Evolutionary conservation across 2,329 filamentous ascomycete genomes (phyloP).

Genomic region (Colletotrichum camelliae): DNA sequence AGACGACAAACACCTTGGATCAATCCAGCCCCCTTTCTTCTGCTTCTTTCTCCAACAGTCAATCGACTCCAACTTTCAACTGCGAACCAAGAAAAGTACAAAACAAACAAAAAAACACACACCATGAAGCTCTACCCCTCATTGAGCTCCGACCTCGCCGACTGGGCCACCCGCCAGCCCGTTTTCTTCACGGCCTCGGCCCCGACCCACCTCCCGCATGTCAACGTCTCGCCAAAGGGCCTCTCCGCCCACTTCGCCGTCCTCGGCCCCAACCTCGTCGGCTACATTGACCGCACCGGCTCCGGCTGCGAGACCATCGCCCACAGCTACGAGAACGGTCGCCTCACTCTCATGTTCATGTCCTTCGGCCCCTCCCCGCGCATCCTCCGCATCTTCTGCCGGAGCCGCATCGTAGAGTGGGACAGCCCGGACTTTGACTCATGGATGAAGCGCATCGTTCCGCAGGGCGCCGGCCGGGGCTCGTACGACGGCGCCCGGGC

Average conservation of each 20-base stretch:
- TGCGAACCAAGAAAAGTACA: background rate
- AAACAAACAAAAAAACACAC: background rate
- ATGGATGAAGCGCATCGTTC: slow-evolving; percentile 49
- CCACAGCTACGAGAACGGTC: slow-evolving; percentile 78
- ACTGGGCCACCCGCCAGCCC: slow-evolving; percentile 71
- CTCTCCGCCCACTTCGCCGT: slow-evolving; percentile 67
- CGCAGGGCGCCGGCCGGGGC: slow-evolving; percentile 29
- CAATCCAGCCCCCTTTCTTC: background rate
- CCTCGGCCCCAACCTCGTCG: slow-evolving; percentile 61
- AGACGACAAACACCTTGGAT: background rate
- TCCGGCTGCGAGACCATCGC: slow-evolving; percentile 79
- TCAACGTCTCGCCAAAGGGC: slow-evolving; percentile 82
- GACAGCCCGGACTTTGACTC: slow-evolving; percentile 53
- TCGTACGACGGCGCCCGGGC: slow-evolving; percentile 58
- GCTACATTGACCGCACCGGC: slow-evolving; percentile 77
- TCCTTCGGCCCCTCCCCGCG: slow-evolving; percentile 64
- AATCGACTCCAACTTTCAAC: background rate
- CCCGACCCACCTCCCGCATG: slow-evolving; percentile 68
- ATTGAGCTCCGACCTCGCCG: slow-evolving; percentile 59
- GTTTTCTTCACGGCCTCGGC: slow-evolving; percentile 80
- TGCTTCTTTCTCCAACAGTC: background rate
- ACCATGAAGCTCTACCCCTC: slow-evolving; percentile 66
- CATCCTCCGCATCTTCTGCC: slow-evolving; percentile 70
- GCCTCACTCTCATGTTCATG: slow-evolving; percentile 77
- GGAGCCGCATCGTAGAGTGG: slow-evolving; percentile 63